Conservation (phyloP, 23 red algal genomes). For the Gracilaria domingensis region DNA sequence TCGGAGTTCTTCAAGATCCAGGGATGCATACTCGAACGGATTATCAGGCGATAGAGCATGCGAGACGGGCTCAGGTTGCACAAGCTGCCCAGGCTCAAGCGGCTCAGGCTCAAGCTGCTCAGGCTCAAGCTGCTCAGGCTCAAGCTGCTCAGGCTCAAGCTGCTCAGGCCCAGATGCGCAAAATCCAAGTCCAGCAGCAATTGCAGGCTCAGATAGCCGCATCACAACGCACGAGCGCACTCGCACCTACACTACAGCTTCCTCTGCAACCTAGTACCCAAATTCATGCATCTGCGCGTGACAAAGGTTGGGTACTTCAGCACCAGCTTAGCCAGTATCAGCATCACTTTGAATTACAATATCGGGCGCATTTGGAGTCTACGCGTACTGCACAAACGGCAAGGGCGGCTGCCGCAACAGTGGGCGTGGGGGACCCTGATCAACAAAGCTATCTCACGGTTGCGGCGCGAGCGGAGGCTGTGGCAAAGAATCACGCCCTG, state of each 20-base stretch:
- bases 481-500: slow-evolving; percentile 38
- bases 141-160: slow-evolving; percentile 13
- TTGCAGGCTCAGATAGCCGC: slow-evolving; percentile 39
- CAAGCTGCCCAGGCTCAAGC: slow-evolving; percentile 59
- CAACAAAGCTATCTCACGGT: slow-evolving; percentile 13
- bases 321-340: slow-evolving; percentile 46
- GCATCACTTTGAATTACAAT: slow-evolving; percentile 34
- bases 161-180: slow-evolving; percentile 42
- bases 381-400: slow-evolving; percentile 45
- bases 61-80: slow-evolving; percentile 34
- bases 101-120: slow-evolving; percentile 10
- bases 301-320: slow-evolving; percentile 51
- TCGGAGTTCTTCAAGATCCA: slow-evolving; percentile 7
- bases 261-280: slow-evolving; percentile 41
- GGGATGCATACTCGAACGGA: slow-evolving; percentile 40
- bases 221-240: slow-evolving; percentile 13
- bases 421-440: slow-evolving; percentile 19
- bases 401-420: slow-evolving; percentile 18
- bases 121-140: slow-evolving; percentile 37
- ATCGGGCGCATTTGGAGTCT: slow-evolving; percentile 20
- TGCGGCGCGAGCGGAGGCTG: slow-evolving; percentile 18
- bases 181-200: slow-evolving; percentile 42
- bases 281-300: slow-evolving; percentile 44
- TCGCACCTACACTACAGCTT: slow-evolving; percentile 27
- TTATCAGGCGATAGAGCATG: slow-evolving; percentile 47